Conservation (phyloP, 768 basidiomycete species). For the Leccinum variicolor region DNA sequence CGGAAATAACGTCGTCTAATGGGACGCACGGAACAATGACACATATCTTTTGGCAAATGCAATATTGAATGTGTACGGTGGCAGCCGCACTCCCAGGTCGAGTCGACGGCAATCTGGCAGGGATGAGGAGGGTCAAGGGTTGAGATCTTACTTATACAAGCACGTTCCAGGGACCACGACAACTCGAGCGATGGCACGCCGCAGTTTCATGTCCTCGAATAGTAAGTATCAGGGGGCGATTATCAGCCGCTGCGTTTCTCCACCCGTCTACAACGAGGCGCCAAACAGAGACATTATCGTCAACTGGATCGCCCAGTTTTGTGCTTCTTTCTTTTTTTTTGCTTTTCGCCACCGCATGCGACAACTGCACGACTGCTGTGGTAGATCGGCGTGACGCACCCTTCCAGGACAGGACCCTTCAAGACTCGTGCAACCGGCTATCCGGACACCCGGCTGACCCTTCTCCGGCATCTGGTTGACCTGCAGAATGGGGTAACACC, state of each 20-base stretch:
- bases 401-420: background rate
- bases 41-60: background rate
- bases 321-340: background rate
- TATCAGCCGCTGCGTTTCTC: background rate
- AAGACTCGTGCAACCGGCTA: background rate
- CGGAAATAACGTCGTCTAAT: slow-evolving; percentile 7
- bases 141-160: background rate
- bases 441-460: background rate
- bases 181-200: slow-evolving; percentile 5
- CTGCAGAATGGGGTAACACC: background rate
- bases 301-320: background rate
- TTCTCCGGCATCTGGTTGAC: background rate
- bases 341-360: background rate
- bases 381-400: background rate
- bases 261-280: background rate
- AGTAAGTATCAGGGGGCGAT: background rate
- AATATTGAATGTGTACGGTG: slow-evolving; percentile 7
- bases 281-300: background rate
- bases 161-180: slow-evolving; percentile 20
- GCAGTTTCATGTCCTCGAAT: slow-evolving; percentile 3
- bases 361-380: background rate
- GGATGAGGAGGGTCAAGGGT: slow-evolving; percentile 20
- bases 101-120: slow-evolving; percentile 4
- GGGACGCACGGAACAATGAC: background rate
- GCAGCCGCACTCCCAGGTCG: slow-evolving; percentile 13